Evolutionary conservation across 495 filamentous ascomycete genomes (phyloP), one percentile per base, ranked within the genome.

Genomic region (Penicillium cataractarum): DNA sequence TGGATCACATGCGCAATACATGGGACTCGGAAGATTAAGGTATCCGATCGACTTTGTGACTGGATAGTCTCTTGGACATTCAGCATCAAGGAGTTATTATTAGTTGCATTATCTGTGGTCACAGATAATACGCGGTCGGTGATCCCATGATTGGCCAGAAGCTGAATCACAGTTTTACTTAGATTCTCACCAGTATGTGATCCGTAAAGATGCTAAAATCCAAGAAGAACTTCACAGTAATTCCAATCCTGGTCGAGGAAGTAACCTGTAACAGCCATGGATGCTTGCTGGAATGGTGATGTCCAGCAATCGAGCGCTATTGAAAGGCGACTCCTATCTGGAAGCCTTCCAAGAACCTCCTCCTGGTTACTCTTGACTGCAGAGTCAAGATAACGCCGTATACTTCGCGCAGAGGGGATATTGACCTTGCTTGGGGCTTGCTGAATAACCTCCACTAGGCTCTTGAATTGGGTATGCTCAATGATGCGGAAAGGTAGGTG

Each of bases 151-250:
- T 40, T 9, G n/a, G 4, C n/a, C n/a, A 49, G 46, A 27, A 49
- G 46, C 46, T 49, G 21, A 5, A 49, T 22, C 9, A 49, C 3
- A n/a, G 46, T 49, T 27, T 49, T 49, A 27, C 21, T 49, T 49
- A 49, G 46, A 27, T 49, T 49, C 21, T 49, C 21, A 49, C 21
- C 21, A 22, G 21, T 49, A 49, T 49, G 21, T 13, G 46, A 49
- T 22, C 46, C 21, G 21, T 49, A 27, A 49, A 49, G 3, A 27
- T 22, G 21, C 21, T 49, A 6, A 49, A 49, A 49, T 27, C 46
- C 3, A 49, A 49, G 46, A 49, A 49, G 46, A 24, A 49, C 46
- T 49, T 49, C 21, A 49, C 21, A 26, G 46, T 49, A 49, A 49
- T 49, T 49, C 13, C 21, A 49, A 27, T 49, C 46, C 46, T 49